Evolutionary conservation across 257 asterid species (phyloP).

Genomic region (Solanum rostratum): DNA sequence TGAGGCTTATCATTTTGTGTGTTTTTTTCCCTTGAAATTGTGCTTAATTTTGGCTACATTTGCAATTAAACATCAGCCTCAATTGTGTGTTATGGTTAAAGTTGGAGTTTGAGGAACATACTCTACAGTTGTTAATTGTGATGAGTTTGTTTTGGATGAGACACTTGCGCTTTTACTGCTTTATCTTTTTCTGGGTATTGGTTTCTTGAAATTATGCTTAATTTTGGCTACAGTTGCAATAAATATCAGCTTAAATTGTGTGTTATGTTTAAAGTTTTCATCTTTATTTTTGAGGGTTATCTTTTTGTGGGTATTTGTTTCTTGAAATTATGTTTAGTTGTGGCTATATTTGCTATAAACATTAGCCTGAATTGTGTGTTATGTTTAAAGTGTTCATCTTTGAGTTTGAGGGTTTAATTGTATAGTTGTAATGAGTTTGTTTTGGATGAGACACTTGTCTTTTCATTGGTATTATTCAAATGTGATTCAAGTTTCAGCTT

Average conservation of each 20-base stretch:
- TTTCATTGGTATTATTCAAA: neutral
- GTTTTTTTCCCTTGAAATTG: no score
- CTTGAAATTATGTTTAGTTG: neutral
- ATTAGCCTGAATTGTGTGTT: neutral
- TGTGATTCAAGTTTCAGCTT: neutral
- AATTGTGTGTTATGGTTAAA: no score
- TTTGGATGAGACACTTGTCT: neutral
- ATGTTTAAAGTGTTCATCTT: neutral
- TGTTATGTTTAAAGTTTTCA: neutral
- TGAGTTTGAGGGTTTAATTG: neutral
- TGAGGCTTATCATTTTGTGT: neutral
- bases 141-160: no score
- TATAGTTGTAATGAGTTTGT: neutral
- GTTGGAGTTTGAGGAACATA: no score
- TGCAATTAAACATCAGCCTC: neutral
- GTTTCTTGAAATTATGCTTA: neutral
- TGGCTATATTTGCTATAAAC: no score
- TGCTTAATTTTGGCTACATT: neutral
- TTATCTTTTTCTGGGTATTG: neutral
- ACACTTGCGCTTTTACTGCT: no score
- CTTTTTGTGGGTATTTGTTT: neutral
- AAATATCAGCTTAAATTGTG: neutral
- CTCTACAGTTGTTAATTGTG: no score
- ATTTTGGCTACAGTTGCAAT: neutral
- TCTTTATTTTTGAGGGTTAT: neutral